phyloP scores from a whole-genome alignment of 148 eudicot species.

The Rhododendron ferrugineum region DNA sequence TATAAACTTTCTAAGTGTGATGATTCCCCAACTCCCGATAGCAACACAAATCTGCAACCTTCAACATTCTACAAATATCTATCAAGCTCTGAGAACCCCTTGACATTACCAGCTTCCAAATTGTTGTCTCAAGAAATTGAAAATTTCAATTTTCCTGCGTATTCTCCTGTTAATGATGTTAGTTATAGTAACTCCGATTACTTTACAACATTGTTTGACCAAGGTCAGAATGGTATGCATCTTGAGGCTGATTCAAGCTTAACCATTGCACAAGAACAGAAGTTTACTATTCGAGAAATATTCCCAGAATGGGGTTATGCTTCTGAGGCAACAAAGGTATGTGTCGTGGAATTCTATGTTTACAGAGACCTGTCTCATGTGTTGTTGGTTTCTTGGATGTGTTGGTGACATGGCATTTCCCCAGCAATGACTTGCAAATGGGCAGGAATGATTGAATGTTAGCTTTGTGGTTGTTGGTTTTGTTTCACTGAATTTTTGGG shows the following conservation, averaged over 20 bases:
- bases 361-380: constrained; percentile 2
- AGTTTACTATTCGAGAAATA: constrained; percentile 63
- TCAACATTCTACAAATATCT: not conserved
- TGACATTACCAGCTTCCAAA: constrained; percentile 29
- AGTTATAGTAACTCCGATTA: constrained; percentile 20
- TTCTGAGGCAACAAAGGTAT: constrained; percentile 60
- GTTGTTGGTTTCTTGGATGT: not conserved
- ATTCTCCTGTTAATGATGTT: constrained; percentile 31
- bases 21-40: not conserved
- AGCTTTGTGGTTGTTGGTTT: not conserved
- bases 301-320: constrained; percentile 81
- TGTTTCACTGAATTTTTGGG: not conserved
- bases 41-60: not conserved
- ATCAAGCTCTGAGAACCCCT: constrained; percentile 9
- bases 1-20: constrained; percentile 23
- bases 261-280: constrained; percentile 55
- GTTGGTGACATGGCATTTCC: not conserved
- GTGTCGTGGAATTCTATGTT: not conserved
- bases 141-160: constrained; percentile 21
- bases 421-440: not conserved
- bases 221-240: constrained; percentile 22
- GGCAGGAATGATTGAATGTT: not conserved
- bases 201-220: constrained; percentile 40
- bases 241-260: constrained; percentile 42
- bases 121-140: constrained; percentile 32